Conservation (phyloP, 2,329 filamentous ascomycete genomes). For the Penicillium italicum region DNA sequence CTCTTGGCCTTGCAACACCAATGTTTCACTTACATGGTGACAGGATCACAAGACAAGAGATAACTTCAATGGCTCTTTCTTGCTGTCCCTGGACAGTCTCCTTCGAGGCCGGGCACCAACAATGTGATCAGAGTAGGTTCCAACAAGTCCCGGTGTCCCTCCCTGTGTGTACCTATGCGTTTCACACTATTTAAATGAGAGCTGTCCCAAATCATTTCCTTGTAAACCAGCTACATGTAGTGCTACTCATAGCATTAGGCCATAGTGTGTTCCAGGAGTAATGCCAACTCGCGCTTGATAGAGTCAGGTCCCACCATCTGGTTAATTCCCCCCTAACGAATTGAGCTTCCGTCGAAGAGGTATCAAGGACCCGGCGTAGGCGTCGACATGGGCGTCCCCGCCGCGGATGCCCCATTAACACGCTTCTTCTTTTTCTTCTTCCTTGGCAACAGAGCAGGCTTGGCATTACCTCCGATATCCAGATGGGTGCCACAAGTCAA, state of each 20-base stretch:
- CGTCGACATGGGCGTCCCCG: constrained; percentile 59
- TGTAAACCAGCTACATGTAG: background rate
- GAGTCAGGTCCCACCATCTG: background rate
- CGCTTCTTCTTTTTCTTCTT: constrained; percentile 75
- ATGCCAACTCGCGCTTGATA: background rate
- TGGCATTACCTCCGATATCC: constrained; percentile 67
- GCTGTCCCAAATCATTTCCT: background rate
- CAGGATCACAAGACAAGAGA: constrained; percentile 1
- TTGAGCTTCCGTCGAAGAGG: background rate
- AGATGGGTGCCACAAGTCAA: constrained; percentile 79
- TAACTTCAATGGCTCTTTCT: background rate
- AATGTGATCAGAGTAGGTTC: background rate
- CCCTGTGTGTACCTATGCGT: background rate
- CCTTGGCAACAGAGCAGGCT: constrained; percentile 68
- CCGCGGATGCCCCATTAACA: constrained; percentile 44
- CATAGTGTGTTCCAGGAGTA: background rate
- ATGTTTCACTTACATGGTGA: background rate
- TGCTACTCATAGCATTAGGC: background rate
- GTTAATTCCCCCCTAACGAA: background rate
- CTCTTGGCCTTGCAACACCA: background rate
- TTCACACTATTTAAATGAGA: background rate
- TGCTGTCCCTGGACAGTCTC: background rate
- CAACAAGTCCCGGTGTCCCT: background rate
- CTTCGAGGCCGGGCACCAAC: background rate
- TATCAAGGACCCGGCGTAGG: constrained; percentile 39